Evolutionary conservation across 495 filamentous ascomycete species (phyloP), one percentile per base, ranked within the genome.

Genomic region (Hypoxylon lienhwacheense): DNA sequence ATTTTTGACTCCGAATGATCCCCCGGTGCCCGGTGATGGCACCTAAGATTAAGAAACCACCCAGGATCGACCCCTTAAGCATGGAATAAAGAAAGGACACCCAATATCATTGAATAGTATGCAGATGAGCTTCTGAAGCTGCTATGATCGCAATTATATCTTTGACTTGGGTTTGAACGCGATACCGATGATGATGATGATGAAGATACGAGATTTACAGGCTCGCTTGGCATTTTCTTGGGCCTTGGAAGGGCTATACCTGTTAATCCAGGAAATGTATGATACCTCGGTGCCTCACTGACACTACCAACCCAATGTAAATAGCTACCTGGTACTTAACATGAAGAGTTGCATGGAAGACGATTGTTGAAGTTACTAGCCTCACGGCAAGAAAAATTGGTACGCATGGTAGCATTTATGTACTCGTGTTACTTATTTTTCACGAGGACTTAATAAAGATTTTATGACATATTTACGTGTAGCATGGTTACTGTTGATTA

Each of bases 181-280:
- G 32, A 58, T 40, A 37, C 45, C 25, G 34, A 42, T 33, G 17
- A 55, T 28, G 47, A 58, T 16, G 33, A 47, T 35, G n/a, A 33
- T 44, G 40, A 50, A 12, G 28, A 52, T 42, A 17, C 33, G 40
- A 46, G 54, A 33, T 4, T 24, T 7, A 37, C 15, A 10, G 55
- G 17, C 33, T 22, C 28, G 42, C 21, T n/a, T 16, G 22, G 35
- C 32, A 41, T 39, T 22, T 41, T 25, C 26, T 28, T 50, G 21
- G 28, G 41, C 16, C 22, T 51, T 21, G 47, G 33, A 42, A 46
- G 39, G 53, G 35, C 22, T 22, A 42, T 58, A 58, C 47, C n/a
- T n/a, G n/a, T n/a, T n/a, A n/a, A n/a, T n/a, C n/a, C n/a, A n/a
- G n/a, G n/a, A n/a, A n/a, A n/a, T n/a, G n/a, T n/a, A n/a, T n/a